Base-by-base conservation (phyloP, 2,329 filamentous ascomycete genomes). In the Aspergillus cejpii region DNA sequence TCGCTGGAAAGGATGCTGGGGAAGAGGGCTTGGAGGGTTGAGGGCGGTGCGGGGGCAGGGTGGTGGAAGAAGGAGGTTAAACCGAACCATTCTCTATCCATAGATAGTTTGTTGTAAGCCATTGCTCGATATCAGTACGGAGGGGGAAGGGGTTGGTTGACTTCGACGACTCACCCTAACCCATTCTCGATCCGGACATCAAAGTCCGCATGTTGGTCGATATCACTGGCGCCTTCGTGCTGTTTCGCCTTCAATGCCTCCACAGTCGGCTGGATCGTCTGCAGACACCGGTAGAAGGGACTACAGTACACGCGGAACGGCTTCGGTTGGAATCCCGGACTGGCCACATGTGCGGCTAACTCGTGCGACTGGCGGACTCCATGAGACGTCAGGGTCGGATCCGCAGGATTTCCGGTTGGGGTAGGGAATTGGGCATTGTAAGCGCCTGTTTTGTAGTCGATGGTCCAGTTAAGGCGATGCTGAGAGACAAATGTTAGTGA, bases 381-480 rank as follows among this genome's bases (percentile, higher is more conserved):
- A 61, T 97, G 84, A 17, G 86, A 81, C 6, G 90, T 89, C 56
- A 98, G 77, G 7, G 87, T 83, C 37, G 90, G 90, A 63, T 98
- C 92, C 20, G 85, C 85, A 3, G 90, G 77, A 52, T 95, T 89
- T 42, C 87, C 86, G 5, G 92, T 97, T 1, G 92, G 91, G 28
- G 87, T 88, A 33, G 77, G 80, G 53, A 92, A 80, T 47, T 74
- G 75, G 19, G 85, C 74, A 43, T 77, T 78, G 72, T 97, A 97
- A 56, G 76, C 76, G 42, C 92, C 91, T 28, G 87, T 91, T 49
- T 76, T 71, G 37, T 82, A 80, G 68, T 97, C 83, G 49, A 97
- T 87, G 34, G 80, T 80, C 88, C 90, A 97, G 64, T 85, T 89
- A 53, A 86, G 84, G 51, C 92, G 88, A 68, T 94, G 95, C 90